Conservation (phyloP, 805 yeast genomes). For the Teunomyces atbi region DNA sequence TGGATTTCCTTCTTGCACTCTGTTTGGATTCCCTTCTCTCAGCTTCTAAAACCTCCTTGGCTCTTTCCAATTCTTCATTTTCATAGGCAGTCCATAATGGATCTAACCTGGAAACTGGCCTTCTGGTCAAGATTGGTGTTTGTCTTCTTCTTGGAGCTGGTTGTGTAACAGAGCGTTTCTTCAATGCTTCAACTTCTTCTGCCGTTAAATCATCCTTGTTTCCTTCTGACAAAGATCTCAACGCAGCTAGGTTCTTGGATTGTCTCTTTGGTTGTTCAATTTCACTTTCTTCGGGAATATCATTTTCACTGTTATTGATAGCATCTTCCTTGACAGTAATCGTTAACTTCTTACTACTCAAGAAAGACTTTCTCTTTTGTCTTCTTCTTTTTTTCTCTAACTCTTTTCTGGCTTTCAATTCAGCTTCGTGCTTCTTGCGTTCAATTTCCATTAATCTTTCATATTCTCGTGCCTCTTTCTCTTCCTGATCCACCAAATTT, state of each 20-base stretch:
- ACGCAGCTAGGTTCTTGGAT: constrained; percentile 22
- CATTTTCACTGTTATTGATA: constrained; percentile 16
- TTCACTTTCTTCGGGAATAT: constrained; percentile 23
- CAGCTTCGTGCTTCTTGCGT: constrained; percentile 52
- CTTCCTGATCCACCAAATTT: constrained; percentile 41
- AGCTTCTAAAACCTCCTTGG: constrained; percentile 40
- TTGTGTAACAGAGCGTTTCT: constrained; percentile 48
- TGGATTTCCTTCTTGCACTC: constrained; percentile 9
- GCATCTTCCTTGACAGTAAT: constrained; percentile 36
- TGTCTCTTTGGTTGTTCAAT: constrained; percentile 38
- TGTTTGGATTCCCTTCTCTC: constrained; percentile 24
- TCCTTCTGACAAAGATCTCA: constrained; percentile 40
- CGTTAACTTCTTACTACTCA: constrained; percentile 36
- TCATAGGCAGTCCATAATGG: constrained; percentile 56
- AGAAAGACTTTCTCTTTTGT: constrained; percentile 39
- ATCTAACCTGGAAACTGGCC: constrained; percentile 57
- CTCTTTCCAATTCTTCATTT: constrained; percentile 44
- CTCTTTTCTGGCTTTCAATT: constrained; percentile 45
- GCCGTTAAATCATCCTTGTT: constrained; percentile 34
- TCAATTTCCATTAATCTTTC: constrained; percentile 48
- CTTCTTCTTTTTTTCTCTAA: constrained; percentile 46
- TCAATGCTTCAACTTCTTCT: constrained; percentile 44
- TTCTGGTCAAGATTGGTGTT: constrained; percentile 44
- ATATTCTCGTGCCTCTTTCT: constrained; percentile 41
- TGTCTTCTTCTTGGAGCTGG: constrained; percentile 33